phyloP scores from a whole-genome alignment of 2,329 filamentous ascomycete genomes.

The Arthroderma uncinatum region DNA sequence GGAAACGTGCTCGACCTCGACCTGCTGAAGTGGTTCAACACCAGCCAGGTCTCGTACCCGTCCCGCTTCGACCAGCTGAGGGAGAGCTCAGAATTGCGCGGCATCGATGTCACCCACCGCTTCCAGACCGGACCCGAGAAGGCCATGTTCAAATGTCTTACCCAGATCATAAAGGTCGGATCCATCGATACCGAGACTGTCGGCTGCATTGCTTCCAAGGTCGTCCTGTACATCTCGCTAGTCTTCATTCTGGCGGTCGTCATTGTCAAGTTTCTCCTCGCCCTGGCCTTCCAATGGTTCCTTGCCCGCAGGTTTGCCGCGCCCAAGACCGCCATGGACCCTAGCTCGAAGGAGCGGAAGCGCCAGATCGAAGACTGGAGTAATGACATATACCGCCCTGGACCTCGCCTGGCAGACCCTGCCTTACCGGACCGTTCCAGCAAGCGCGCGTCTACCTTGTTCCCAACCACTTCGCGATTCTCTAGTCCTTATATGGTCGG shows the following conservation, averaged over 20 bases:
- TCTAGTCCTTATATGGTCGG: conserved; percentile 70
- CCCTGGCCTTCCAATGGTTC: conserved; percentile 93
- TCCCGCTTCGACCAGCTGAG: conserved; percentile 68
- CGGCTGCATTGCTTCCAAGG: conserved; percentile 92
- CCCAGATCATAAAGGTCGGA: conserved; percentile 90
- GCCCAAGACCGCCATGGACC: conserved; percentile 69
- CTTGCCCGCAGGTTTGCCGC: conserved; percentile 76
- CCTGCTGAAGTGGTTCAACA: conserved; percentile 82
- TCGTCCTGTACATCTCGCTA: conserved; percentile 88
- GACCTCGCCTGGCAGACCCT: conserved; percentile 67
- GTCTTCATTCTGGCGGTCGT: conserved; percentile 89
- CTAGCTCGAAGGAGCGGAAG: conserved; percentile 71
- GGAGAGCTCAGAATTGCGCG: conserved; percentile 58
- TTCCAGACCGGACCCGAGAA: conserved; percentile 74
- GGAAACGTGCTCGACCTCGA: conserved; percentile 86
- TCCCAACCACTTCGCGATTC: conserved; percentile 90
- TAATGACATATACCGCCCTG: conserved; percentile 91
- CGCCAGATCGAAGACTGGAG: conserved; percentile 96
- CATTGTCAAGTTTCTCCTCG: conserved; percentile 71
- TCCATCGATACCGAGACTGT: conserved; percentile 92
- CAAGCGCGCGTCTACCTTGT: conserved; percentile 72
- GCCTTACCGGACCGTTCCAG: conserved; percentile 59
- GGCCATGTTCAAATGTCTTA: conserved; percentile 71
- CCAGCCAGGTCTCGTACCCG: conserved; percentile 63
- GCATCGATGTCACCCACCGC: conserved; percentile 77